Evolutionary conservation across 2,329 filamentous ascomycete genomes (phyloP).

Genomic region (Rutstroemia sydowiana): DNA sequence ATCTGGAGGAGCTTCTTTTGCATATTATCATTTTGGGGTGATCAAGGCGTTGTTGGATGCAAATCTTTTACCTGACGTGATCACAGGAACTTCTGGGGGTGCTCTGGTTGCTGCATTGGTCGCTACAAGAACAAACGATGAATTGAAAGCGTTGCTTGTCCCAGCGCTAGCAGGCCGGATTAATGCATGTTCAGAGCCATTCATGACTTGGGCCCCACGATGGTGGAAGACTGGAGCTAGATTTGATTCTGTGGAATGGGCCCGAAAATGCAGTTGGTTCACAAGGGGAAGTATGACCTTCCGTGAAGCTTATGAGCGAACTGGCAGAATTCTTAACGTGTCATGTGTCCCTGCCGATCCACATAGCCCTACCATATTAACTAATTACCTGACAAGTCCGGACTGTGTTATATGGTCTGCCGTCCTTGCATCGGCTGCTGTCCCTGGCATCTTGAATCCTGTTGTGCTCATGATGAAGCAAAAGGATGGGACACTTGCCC

Average conservation of each 20-base stretch:
- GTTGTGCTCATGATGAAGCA: slow-evolving; percentile 91
- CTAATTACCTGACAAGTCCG: slow-evolving; percentile 90
- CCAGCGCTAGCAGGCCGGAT: slow-evolving; percentile 16
- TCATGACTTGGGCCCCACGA: slow-evolving; percentile 67
- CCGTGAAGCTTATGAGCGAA: slow-evolving; percentile 86
- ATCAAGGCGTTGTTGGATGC: slow-evolving; percentile 84
- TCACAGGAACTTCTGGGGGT: slow-evolving; percentile 92
- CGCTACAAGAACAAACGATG: slow-evolving; percentile 84
- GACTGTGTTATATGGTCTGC: slow-evolving; percentile 99
- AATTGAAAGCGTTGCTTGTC: slow-evolving; percentile 71
- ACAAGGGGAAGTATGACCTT: slow-evolving; percentile 88
- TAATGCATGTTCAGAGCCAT: slow-evolving; percentile 50
- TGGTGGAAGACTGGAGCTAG: slow-evolving; percentile 92
- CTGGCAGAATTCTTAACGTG: slow-evolving; percentile 90
- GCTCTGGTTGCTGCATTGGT: slow-evolving; percentile 82
- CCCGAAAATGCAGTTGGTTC: slow-evolving; percentile 79
- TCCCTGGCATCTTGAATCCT: slow-evolving; percentile 91
- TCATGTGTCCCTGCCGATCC: slow-evolving; percentile 94
- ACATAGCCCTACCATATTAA: slow-evolving; percentile 79
- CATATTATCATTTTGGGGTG: slow-evolving; percentile 95
- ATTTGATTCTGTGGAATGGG: slow-evolving; percentile 93
- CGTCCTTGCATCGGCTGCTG: slow-evolving; percentile 87
- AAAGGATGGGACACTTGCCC: slow-evolving; percentile 65
- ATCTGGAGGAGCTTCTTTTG: slow-evolving; percentile 88
- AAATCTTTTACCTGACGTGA: slow-evolving; percentile 79